phyloP scores from a whole-genome alignment of 805 yeast genomes.

The Tetrapisispora pingtungensis region DNA sequence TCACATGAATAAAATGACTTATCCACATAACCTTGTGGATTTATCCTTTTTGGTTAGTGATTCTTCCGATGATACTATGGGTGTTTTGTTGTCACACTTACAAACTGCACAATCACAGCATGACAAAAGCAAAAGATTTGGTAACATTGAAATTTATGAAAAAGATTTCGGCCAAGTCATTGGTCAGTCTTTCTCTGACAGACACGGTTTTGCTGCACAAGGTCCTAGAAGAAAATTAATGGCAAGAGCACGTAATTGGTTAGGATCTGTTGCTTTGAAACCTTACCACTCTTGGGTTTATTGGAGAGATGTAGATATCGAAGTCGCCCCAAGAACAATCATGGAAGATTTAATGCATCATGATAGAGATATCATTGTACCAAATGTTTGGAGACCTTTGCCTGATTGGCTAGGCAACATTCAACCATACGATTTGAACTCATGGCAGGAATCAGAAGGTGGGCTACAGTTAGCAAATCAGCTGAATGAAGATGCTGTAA shows the following conservation, averaged over 20 bases:
- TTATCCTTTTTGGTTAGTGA: slow-evolving; percentile 81
- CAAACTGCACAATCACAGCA: slow-evolving; percentile 55
- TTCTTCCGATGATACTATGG: slow-evolving; percentile 81
- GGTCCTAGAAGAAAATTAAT: slow-evolving; percentile 74
- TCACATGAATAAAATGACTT: slow-evolving; percentile 69
- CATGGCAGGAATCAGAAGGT: slow-evolving; percentile 86
- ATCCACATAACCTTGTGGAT: slow-evolving; percentile 81
- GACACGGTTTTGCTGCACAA: slow-evolving; percentile 79
- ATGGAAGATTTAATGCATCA: slow-evolving; percentile 63
- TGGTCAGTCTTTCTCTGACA: slow-evolving; percentile 75
- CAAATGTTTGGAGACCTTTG: slow-evolving; percentile 94
- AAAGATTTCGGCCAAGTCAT: slow-evolving; percentile 86
- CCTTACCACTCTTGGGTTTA: slow-evolving; percentile 87
- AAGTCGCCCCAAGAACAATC: slow-evolving; percentile 68
- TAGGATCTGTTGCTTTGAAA: slow-evolving; percentile 59
- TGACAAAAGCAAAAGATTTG: slow-evolving; percentile 56
- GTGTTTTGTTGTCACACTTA: slow-evolving; percentile 47
- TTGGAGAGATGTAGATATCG: slow-evolving; percentile 85
- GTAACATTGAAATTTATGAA: slow-evolving; percentile 77
- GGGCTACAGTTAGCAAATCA: slow-evolving; percentile 58
- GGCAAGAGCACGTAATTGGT: slow-evolving; percentile 86
- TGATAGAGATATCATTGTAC: slow-evolving; percentile 63
- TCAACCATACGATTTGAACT: slow-evolving; percentile 92
- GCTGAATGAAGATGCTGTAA: slow-evolving; percentile 70
- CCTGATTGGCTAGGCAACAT: slow-evolving; percentile 75